phyloP scores from a whole-genome alignment of 441 rosid species.

The Populus trichocarpa region DNA sequence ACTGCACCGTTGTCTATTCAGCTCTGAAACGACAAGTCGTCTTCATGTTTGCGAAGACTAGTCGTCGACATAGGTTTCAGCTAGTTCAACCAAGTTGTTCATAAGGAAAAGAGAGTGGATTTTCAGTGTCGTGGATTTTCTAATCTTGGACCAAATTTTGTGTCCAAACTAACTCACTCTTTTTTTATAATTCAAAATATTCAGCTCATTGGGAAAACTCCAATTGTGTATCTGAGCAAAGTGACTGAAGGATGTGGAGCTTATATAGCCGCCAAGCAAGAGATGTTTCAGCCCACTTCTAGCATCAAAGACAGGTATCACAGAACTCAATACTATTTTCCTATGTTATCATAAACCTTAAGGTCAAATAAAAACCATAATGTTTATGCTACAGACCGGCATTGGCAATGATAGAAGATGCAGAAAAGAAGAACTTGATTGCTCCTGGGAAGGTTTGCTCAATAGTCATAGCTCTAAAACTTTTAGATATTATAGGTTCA shows the following conservation, averaged over 20 bases:
- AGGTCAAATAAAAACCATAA: neutral
- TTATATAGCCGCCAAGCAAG: slow-evolving; percentile 79
- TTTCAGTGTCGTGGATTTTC: neutral
- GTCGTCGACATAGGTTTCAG: neutral
- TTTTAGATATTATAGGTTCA: neutral
- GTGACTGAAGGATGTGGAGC: slow-evolving; percentile 93
- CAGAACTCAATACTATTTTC: neutral
- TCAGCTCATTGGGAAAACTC: slow-evolving; percentile 84
- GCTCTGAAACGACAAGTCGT: neutral
- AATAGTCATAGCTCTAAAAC: neutral
- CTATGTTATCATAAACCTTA: neutral
- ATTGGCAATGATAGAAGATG: slow-evolving; percentile 66
- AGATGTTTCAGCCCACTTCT: slow-evolving; percentile 86
- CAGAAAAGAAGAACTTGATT: slow-evolving; percentile 72
- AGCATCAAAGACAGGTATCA: slow-evolving; percentile 89
- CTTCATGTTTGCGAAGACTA: neutral
- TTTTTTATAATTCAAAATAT: neutral
- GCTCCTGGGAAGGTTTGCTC: slow-evolving; percentile 64
- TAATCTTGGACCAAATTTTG: neutral
- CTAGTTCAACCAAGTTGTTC: neutral
- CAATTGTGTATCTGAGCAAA: slow-evolving; percentile 73
- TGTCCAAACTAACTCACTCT: neutral
- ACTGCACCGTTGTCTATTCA: neutral
- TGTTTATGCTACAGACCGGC: slow-evolving; percentile 56
- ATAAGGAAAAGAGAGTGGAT: neutral